These are phyloP conservation scores for Blastosporella zonata DNA, from an alignment of 1,284 basidiomycete genomes.

Conservation along the genomic window DNA sequence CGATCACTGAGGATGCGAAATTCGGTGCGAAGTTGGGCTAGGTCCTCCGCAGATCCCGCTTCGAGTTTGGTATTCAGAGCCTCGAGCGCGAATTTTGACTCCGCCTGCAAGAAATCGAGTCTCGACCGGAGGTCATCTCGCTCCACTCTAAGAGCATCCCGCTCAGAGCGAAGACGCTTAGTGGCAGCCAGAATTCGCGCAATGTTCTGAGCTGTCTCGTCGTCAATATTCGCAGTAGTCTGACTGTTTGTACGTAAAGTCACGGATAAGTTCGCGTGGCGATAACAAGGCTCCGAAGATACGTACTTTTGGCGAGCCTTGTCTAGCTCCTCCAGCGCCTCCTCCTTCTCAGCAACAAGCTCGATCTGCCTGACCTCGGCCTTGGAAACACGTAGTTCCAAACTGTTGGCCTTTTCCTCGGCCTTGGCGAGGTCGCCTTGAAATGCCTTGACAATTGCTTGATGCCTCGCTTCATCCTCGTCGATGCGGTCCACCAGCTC, in stretches of 20 bases:
- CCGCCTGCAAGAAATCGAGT: slow-evolving; percentile 69
- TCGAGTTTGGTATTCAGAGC: slow-evolving; percentile 52
- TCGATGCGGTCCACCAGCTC: slow-evolving; percentile 50
- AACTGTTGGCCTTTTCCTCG: slow-evolving; percentile 11
- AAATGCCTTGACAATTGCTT: slow-evolving; percentile 45
- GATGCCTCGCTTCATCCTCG: slow-evolving; percentile 61
- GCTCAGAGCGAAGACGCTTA: slow-evolving; percentile 63
- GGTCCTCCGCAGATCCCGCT: slow-evolving; percentile 22
- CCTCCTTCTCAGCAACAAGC: slow-evolving; percentile 44
- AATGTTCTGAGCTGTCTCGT: slow-evolving; percentile 40
- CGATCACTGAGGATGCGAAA: slow-evolving; percentile 28
- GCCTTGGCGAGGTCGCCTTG: slow-evolving; percentile 34
- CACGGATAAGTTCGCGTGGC: neutral
- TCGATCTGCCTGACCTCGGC: slow-evolving; percentile 33
- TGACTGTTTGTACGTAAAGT: slow-evolving; percentile 2
- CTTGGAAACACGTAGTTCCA: slow-evolving; percentile 2
- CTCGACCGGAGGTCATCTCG: slow-evolving; percentile 66
- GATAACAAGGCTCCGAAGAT: neutral
- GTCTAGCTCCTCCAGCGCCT: slow-evolving; percentile 41
- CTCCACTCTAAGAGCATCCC: slow-evolving; percentile 1
- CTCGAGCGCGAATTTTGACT: slow-evolving; percentile 65
- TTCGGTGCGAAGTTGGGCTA: slow-evolving; percentile 26
- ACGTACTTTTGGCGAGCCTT: slow-evolving; percentile 24
- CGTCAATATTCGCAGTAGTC: slow-evolving; percentile 23
- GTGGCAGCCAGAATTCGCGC: slow-evolving; percentile 60